phyloP scores from a whole-genome alignment of 305 asterid genomes.

The Solanum chacoense region DNA sequence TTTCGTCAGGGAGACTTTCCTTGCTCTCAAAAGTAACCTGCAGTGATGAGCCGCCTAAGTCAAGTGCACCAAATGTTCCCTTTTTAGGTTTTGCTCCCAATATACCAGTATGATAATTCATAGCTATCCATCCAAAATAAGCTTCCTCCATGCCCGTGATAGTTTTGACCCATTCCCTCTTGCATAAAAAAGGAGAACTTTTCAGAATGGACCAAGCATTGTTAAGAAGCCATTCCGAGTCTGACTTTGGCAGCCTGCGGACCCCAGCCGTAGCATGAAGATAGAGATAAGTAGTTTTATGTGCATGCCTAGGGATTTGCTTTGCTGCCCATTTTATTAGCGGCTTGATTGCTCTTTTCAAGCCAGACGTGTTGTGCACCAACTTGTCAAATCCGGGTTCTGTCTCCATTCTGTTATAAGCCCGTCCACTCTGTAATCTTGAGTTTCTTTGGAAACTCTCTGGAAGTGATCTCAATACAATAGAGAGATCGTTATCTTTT shows the following conservation, averaged over 20 bases:
- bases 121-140: constrained; percentile 62
- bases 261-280: constrained; percentile 71
- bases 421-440: constrained; percentile 50
- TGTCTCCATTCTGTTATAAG: constrained; percentile 90
- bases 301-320: constrained; percentile 49
- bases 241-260: constrained; percentile 51
- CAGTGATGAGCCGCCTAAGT: constrained; percentile 69
- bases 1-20: constrained; percentile 8
- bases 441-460: constrained; percentile 52
- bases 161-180: constrained; percentile 58
- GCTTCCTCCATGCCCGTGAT: constrained; percentile 64
- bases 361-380: constrained; percentile 64
- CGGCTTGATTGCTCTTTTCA: constrained; percentile 50
- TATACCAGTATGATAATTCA: constrained; percentile 43
- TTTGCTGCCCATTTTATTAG: constrained; percentile 58
- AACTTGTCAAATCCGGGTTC: constrained; percentile 92
- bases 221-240: constrained; percentile 59
- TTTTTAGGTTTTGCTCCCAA: constrained; percentile 44
- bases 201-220: constrained; percentile 53
- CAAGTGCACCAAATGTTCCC: constrained; percentile 64
- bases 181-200: constrained; percentile 43
- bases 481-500: constrained; percentile 52
- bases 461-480: constrained; percentile 62
- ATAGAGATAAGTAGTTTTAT: constrained; percentile 44
- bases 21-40: constrained; percentile 61